These are phyloP conservation scores for Dictyostelium gargantuum DNA, from an alignment of 208 protist species.

Conservation along the genomic window DNA sequence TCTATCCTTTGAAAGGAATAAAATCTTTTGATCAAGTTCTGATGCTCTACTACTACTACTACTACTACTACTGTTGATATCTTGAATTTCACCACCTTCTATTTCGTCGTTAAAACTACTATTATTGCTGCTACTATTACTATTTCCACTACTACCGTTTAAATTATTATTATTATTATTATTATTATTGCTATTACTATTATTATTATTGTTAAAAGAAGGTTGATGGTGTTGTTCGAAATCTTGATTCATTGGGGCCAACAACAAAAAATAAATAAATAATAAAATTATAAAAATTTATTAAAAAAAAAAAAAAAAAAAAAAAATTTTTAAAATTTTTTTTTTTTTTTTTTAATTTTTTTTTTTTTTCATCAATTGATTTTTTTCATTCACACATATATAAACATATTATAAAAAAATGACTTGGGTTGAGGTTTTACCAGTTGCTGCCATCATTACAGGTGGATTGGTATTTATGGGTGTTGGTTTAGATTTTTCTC, in stretches of 20 bases:
- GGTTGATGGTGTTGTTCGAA: not conserved
- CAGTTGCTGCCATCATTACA: not conserved
- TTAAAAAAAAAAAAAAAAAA: not conserved
- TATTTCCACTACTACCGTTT: not conserved
- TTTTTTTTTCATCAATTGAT: too few relatives aligned
- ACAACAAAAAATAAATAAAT: not conserved
- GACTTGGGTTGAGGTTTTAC: conserved; percentile 53
- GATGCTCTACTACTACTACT: not conserved
- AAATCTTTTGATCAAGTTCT: not conserved
- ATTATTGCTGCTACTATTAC: not conserved
- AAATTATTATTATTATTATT: not conserved
- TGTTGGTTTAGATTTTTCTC: conserved; percentile 3
- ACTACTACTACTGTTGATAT: not conserved
- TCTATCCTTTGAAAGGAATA: not conserved
- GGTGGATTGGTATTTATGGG: conserved; percentile 12
- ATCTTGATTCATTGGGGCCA: not conserved
- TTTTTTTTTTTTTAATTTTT: not conserved
- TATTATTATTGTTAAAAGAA: not conserved
- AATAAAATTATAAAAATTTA: not conserved
- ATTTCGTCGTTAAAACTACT: not conserved
- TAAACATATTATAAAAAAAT: not conserved
- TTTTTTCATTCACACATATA: too few relatives aligned
- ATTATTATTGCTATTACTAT: not conserved
- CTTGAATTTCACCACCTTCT: not conserved
- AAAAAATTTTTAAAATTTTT: not conserved